These are phyloP conservation scores for Atractiella rhizophila DNA, from an alignment of 768 basidiomycete genomes.

Conservation along the genomic window DNA sequence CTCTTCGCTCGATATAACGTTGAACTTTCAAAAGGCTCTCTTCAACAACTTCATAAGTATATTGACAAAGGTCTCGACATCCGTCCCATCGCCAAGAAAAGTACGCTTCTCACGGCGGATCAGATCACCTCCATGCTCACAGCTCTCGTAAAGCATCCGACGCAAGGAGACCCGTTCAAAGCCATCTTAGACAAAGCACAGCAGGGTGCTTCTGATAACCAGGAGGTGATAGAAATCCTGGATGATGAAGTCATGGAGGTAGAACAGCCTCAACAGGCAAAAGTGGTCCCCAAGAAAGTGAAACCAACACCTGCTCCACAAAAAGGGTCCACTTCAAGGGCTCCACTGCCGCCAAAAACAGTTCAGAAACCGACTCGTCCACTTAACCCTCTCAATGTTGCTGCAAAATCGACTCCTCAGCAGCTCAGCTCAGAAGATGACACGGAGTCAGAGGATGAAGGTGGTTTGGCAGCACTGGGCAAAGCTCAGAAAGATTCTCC, in stretches of 20 bases:
- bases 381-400: too few relatives aligned
- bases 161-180: neutral
- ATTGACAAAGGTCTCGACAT: neutral
- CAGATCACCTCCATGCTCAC: conserved; percentile 12
- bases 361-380: too few relatives aligned
- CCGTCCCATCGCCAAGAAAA: neutral
- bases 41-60: conserved; percentile 3
- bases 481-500: too few relatives aligned
- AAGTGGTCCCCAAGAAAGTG: neutral
- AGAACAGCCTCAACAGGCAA: neutral
- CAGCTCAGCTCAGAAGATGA: too few relatives aligned
- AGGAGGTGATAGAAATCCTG: neutral
- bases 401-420: too few relatives aligned
- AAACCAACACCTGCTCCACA: neutral
- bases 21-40: conserved; percentile 1
- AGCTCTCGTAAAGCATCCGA: conserved; percentile 8
- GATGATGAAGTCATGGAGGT: neutral
- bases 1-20: conserved; percentile 36
- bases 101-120: conserved; percentile 9
- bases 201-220: too few relatives aligned
- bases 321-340: neutral
- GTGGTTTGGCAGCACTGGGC: too few relatives aligned
- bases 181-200: too few relatives aligned
- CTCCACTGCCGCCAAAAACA: too few relatives aligned
- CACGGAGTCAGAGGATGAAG: too few relatives aligned